phyloP scores from a whole-genome alignment of 768 basidiomycete species.

The Tephrocybe sp. region DNA sequence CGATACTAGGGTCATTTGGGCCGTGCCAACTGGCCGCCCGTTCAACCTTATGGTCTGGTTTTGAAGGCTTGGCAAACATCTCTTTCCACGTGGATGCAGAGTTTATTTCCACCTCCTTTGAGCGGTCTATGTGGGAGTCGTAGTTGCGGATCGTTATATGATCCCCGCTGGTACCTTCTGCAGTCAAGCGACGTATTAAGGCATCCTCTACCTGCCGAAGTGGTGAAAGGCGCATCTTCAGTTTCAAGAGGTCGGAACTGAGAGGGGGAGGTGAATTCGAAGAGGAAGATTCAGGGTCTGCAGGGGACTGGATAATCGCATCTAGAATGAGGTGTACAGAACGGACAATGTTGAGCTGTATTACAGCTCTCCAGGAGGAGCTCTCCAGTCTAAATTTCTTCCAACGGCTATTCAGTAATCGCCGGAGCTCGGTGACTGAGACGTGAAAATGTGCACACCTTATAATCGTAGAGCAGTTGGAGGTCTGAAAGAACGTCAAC shows the following conservation, averaged over 20 bases:
- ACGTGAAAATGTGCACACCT: constrained; percentile 31
- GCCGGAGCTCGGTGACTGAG: background rate
- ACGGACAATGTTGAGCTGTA: constrained; percentile 71
- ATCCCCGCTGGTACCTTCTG: constrained; percentile 35
- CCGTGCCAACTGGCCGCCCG: constrained; percentile 42
- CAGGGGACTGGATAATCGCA: constrained; percentile 40
- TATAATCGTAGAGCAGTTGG: constrained; percentile 63
- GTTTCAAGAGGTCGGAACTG: constrained; percentile 45
- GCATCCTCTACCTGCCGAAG: constrained; percentile 62
- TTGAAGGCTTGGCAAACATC: constrained; percentile 37
- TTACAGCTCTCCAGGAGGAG: constrained; percentile 64
- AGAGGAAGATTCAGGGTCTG: constrained; percentile 14
- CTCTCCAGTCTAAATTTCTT: constrained; percentile 61
- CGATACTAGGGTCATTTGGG: constrained; percentile 54
- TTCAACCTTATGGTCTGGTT: constrained; percentile 20
- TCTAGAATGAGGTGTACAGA: constrained; percentile 66
- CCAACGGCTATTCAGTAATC: too few relatives aligned
- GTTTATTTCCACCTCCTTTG: constrained; percentile 55
- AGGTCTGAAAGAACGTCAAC: constrained; percentile 42
- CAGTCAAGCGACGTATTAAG: constrained; percentile 58
- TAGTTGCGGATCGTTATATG: constrained; percentile 25
- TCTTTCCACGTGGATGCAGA: constrained; percentile 52
- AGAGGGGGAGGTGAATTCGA: constrained; percentile 34
- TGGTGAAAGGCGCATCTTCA: constrained; percentile 60
- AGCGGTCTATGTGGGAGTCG: constrained; percentile 24